phyloP scores from a whole-genome alignment of 805 yeast genomes.

The Candida xyloterini region DNA sequence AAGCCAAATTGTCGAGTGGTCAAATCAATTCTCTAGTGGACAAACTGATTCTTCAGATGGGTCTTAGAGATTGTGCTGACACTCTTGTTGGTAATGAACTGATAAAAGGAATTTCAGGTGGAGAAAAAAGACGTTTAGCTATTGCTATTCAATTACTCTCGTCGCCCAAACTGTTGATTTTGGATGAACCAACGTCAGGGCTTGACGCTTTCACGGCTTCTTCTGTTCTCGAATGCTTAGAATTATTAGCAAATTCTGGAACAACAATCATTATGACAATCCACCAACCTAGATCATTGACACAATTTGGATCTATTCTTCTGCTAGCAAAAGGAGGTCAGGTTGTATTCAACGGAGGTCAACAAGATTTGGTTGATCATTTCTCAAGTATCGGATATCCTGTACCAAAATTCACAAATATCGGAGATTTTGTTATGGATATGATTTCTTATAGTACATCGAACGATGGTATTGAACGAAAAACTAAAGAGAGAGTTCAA shows the following conservation, averaged over 20 bases:
- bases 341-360: slow-evolving; percentile 65
- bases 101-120: slow-evolving; percentile 67
- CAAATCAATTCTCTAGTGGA: slow-evolving; percentile 50
- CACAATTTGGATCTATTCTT: slow-evolving; percentile 66
- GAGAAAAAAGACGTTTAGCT: slow-evolving; percentile 79
- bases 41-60: slow-evolving; percentile 61
- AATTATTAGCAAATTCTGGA: slow-evolving; percentile 53
- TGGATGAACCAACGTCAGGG: slow-evolving; percentile 92
- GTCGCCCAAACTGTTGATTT: slow-evolving; percentile 64
- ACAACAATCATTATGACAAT: slow-evolving; percentile 73
- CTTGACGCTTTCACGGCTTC: slow-evolving; percentile 77
- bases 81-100: slow-evolving; percentile 62
- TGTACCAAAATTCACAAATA: slow-evolving; percentile 60
- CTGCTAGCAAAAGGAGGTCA: slow-evolving; percentile 70
- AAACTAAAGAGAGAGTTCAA: slow-evolving; percentile 40
- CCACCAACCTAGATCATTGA: slow-evolving; percentile 77
- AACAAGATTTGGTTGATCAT: slow-evolving; percentile 43
- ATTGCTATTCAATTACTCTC: slow-evolving; percentile 76
- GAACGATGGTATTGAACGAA: slow-evolving; percentile 38
- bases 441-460: slow-evolving; percentile 57
- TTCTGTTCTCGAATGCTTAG: slow-evolving; percentile 59
- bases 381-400: slow-evolving; percentile 48
- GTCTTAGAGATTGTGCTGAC: slow-evolving; percentile 73
- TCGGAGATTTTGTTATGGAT: slow-evolving; percentile 76
- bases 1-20: slow-evolving; percentile 30